Conservation (phyloP, 257 asterid genomes). For the Plantago elongata region DNA sequence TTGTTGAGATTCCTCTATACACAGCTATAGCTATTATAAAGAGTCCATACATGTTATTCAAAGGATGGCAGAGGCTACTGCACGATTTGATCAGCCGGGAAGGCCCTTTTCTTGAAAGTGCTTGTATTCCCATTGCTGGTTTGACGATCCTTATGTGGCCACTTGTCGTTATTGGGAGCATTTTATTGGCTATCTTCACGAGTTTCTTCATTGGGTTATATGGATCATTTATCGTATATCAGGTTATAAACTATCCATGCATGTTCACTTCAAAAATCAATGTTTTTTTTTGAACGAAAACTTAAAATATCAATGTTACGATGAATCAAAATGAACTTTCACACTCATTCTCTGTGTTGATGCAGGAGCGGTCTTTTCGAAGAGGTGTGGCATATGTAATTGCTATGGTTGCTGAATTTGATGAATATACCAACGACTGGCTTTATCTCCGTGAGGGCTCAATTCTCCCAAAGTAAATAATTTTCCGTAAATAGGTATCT, state of each 20-base stretch:
- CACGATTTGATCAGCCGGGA: conserved; percentile 88
- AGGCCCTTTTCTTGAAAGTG: conserved; percentile 91
- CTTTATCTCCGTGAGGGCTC: conserved; percentile 94
- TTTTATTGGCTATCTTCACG: conserved; percentile 59
- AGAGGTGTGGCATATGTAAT: conserved; percentile 74
- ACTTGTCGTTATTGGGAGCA: conserved; percentile 73
- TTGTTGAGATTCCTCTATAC: conserved; percentile 85
- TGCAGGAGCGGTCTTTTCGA: conserved; percentile 78
- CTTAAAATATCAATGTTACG: not conserved
- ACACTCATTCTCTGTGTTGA: not conserved
- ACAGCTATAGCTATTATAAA: conserved; percentile 71
- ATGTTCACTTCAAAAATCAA: not conserved
- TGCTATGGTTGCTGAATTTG: conserved; percentile 95
- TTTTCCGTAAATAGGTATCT: not conserved
- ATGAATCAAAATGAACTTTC: not conserved
- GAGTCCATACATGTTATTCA: conserved; percentile 88
- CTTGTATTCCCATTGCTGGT: conserved; percentile 95
- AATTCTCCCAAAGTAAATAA: conserved; percentile 74
- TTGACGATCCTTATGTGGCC: conserved; percentile 93
- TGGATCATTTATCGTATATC: conserved; percentile 78
- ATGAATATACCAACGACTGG: conserved; percentile 94
- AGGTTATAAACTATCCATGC: conserved; percentile 39
- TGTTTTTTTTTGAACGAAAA: too few species aligned
- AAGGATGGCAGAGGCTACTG: conserved; percentile 85
- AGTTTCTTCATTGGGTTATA: conserved; percentile 84